Percentiles rank a stretch among this genome's conserved stretches.
These are phyloP conservation scores for Podosphaera xanthii DNA, from an alignment of 2,329 filamentous ascomycete genomes.

Conservation along the genomic window DNA sequence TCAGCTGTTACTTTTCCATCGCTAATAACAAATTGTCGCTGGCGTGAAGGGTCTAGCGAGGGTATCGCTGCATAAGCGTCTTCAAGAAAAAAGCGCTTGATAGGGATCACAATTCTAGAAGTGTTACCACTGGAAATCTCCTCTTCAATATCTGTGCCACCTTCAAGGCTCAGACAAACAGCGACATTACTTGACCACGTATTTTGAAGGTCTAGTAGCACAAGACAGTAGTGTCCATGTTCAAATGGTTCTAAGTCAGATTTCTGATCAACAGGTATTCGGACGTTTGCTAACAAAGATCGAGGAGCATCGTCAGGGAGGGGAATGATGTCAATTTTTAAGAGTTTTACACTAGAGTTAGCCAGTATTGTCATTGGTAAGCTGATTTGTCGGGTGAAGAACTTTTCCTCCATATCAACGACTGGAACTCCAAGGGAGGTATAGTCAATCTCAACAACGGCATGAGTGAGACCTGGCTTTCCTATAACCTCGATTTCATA, in stretches of 20 bases:
- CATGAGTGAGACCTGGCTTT: slow-evolving; percentile 62
- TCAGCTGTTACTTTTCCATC: slow-evolving; percentile 58
- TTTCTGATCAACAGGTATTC: slow-evolving; percentile 5
- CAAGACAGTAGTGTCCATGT: slow-evolving; percentile 47
- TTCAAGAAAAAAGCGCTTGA: slow-evolving; percentile 54
- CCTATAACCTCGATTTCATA: slow-evolving; percentile 74
- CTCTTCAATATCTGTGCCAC: slow-evolving; percentile 18
- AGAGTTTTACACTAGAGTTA: slow-evolving; percentile 70
- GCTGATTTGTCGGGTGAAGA: slow-evolving; percentile 66
- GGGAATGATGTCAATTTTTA: slow-evolving; percentile 56
- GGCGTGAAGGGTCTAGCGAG: slow-evolving; percentile 55
- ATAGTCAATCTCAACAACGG: slow-evolving; percentile 67
- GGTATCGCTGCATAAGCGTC: slow-evolving; percentile 60
- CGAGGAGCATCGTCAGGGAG: slow-evolving; percentile 43
- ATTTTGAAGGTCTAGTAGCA: slow-evolving; percentile 70
- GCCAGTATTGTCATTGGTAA: slow-evolving; percentile 72
- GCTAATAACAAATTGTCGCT: slow-evolving; percentile 82
- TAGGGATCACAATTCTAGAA: slow-evolving; percentile 50
- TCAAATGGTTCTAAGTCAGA: slow-evolving; percentile 15
- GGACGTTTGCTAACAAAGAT: slow-evolving; percentile 27
- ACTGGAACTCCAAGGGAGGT: slow-evolving; percentile 50
- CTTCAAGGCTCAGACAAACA: slow-evolving; percentile 29
- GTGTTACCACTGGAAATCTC: slow-evolving; percentile 45
- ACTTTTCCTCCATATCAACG: slow-evolving; percentile 45
- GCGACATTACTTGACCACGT: slow-evolving; percentile 66